Evolutionary conservation across 2,329 filamentous ascomycete species (phyloP), one percentile per base, ranked within the genome.

Genomic region (Fusarium agapanthi): DNA sequence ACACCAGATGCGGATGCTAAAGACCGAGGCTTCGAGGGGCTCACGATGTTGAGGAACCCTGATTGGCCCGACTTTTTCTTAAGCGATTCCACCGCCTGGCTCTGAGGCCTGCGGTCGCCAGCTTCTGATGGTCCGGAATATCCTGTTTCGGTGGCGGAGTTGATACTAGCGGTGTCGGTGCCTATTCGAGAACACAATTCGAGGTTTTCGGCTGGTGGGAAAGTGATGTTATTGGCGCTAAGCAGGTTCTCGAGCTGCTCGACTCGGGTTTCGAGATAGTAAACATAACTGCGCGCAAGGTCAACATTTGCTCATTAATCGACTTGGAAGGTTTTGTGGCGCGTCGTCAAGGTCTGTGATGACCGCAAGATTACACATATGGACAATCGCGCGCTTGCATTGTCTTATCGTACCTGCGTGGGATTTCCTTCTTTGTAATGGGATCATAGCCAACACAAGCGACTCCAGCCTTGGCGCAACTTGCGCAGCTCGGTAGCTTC

Each of bases 381-480:
- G 16, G 55, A 53, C 54, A 40, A 35, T 61, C 38, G 69, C 75
- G 71, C 68, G 51, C 51, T 26, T 41, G 53, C 44, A 54, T 40
- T 35, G 51, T 35, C 34, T 67, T 47, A 44, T 92, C 92, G 84
- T 91, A 97, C 86, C 92, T 95, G 82, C 95, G 89, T 55, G 95
- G 95, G 65, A 98, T 97, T 83, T 98, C 95, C 79, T 93, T 91
- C 86, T 98, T 98, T 30, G 94, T 97, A 79, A 98, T 97, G 38
- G 95, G 95, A 80, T 98, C 95, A 82, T 97, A 98, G 71, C 95
- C 95, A 56, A 98, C 94, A 81, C 96, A 98, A 74, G 93, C 92
- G 50, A 97, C 93, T 65, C 89, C 89, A n/a, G 93, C 95, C 84
- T 98, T 98, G 81, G 95, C 94, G 83, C 95, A 98, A 75, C 93